Base-by-base conservation (phyloP, 805 yeast genomes). In the Myxozyma kluyveri region DNA sequence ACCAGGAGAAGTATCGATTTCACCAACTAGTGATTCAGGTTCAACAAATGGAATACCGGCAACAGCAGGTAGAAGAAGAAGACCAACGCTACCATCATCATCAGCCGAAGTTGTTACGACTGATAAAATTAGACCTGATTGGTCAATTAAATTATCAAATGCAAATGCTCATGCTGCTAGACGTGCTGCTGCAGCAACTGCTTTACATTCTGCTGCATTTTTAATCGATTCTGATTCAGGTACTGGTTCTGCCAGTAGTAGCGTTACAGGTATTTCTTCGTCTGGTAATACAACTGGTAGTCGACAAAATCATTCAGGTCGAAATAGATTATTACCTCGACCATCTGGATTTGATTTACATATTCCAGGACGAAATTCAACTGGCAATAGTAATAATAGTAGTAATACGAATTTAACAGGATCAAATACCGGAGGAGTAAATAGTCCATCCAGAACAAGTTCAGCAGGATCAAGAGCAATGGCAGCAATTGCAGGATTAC, bases 111-210 rank as follows among this genome's bases (percentile, higher is more conserved):
- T 87, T 3, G 76, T 89, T 23, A 82, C 91, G 0, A 80, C 88
- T 7, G 99, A 91, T 69, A 71, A 68, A 57, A 86, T 91, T 38
- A 76, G 97, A 46, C 98, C 99, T 0, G 96, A 88, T 64, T 91
- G 99, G 99, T 89, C 87, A 62, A 69, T 75, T 18, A 85, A 82
- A 57, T 75, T 91, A 43, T 73, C 76, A 6, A 75, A 80, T 45
- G 96, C 96, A 3, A 78, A 90, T 46, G 77, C 83, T 52, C 83
- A 83, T 59, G 71, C 88, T 32, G 96, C 95, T 0, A 78, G 95
- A 52, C 78, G 88, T 63, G 83, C 96, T 0, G 97, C 97, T 0
- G 88, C 96, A 12, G 98, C 98, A 0, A 87, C 88, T 31, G 96
- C 96, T 0, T 79, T 91, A 36, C 98, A 91, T 69, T 90, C 95